A percentile compares a stretch with the other conserved stretches of the same genome.
phyloP scores from a whole-genome alignment of 2,329 filamentous ascomycete genomes.

The Exophiala sp. region DNA sequence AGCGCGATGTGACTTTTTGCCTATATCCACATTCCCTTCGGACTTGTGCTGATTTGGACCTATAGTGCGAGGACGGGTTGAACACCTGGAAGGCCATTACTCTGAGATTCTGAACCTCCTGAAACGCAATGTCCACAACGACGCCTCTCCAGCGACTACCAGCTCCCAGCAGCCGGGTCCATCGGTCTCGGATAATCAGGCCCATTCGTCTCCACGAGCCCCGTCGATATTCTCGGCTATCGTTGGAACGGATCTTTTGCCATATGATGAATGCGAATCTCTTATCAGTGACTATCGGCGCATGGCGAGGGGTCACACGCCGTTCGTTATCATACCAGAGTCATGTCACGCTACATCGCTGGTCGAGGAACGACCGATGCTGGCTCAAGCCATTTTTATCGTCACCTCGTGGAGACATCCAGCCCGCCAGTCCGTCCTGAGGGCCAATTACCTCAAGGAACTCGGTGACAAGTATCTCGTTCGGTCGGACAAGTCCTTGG shows the following conservation, averaged over 20 bases:
- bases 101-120: constrained; percentile 16
- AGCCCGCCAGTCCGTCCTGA: constrained; percentile 4
- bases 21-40: neutral
- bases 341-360: constrained; percentile 6
- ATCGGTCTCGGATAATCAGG: neutral
- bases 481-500: constrained; percentile 15
- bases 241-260: constrained; percentile 1
- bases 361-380: constrained; percentile 15
- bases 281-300: constrained; percentile 14
- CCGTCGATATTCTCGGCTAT: neutral
- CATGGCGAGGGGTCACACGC: constrained; percentile 8
- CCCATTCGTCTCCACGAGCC: neutral
- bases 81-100: constrained; percentile 19
- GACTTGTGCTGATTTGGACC: neutral
- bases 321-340: constrained; percentile 17
- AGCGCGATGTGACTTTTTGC: constrained; percentile 4
- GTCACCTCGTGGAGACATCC: constrained; percentile 14
- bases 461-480: constrained; percentile 10
- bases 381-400: constrained; percentile 13
- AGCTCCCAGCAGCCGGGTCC: neutral
- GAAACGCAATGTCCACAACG: neutral
- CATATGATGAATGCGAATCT: constrained; percentile 13
- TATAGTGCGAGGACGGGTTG: constrained; percentile 16
- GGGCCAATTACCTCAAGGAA: constrained; percentile 10
- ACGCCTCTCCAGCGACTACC: neutral